phyloP scores from a whole-genome alignment of 306 rosid genomes.

The Dalbergia cultrata region DNA sequence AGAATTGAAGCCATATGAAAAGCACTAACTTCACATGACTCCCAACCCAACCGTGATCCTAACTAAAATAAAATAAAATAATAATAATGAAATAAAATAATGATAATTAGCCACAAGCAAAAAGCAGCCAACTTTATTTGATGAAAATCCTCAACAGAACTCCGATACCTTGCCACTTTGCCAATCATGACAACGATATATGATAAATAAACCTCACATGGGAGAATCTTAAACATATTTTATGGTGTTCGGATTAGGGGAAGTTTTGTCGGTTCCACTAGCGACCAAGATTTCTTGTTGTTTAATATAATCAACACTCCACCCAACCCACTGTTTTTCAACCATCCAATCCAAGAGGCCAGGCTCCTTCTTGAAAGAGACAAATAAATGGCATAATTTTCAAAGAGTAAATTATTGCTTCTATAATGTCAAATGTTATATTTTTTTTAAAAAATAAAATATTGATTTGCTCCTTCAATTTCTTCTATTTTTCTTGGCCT shows the following conservation, averaged over 20 bases:
- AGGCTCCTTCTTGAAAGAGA: neutral
- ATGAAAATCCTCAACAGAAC: neutral
- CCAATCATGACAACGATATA: neutral
- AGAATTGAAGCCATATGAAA: neutral
- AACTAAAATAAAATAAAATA: neutral
- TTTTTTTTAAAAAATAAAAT: neutral
- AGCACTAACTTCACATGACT: neutral
- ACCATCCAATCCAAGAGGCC: conserved; percentile 11
- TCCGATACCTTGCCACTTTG: neutral
- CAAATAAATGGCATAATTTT: neutral
- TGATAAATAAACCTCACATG: neutral
- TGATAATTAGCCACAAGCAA: neutral
- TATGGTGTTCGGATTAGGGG: conserved; percentile 8
- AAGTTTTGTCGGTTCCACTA: conserved; percentile 18
- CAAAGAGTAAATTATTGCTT: neutral
- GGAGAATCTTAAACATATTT: neutral
- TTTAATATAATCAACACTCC: neutral
- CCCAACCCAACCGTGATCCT: neutral
- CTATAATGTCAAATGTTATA: neutral
- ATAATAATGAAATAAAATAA: neutral
- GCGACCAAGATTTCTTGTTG: neutral
- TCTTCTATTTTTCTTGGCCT: neutral
- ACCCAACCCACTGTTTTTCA: conserved; percentile 6
- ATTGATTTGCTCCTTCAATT: neutral
- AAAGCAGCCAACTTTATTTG: conserved; percentile 2